Evolutionary conservation across 2,329 filamentous ascomycete genomes (phyloP), one percentile per base, ranked within the genome.

Genomic region (Didymosphaeria variabile): DNA sequence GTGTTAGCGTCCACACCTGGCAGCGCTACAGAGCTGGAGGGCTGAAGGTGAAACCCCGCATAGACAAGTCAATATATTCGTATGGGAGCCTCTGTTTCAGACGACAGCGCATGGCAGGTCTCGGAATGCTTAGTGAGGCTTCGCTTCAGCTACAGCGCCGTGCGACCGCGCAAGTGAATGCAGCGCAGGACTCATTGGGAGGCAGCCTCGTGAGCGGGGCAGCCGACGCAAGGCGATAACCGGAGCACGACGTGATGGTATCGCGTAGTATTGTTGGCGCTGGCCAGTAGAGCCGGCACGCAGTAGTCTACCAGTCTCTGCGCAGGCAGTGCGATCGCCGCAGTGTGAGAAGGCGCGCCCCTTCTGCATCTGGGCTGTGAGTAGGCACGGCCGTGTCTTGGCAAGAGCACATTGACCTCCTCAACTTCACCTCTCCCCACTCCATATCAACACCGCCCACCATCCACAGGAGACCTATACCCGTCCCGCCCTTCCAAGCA

Each of bases 401-500:
- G 67, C 70, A 69, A 69, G 60, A 42, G 58, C 57, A 65, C 62
- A 64, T 61, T 58, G 59, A 55, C 57, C 65, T 61, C 57, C 51
- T 59, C 60, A 44, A 57, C 56, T 49, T 65, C 69, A 49, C 52
- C 55, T 38, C 61, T 68, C 68, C 68, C 66, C 62, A 65, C 67
- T 61, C 64, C 57, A 44, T 66, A 64, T 67, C 71, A 70, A 72
- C 65, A 70, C 69, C 63, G 68, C 66, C 64, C 6, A 64, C 60
- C 64, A 60, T 68, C 66, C 50, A 65, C 60, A 63, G 64, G 57
- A 62, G 55, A 60, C 66, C 56, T 60, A 63, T 63, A 55, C 66
- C 60, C 55, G 65, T 66, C 65, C 65, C 62, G 59, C 61, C 67
- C 63, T 46, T 62, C 63, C 60, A 63, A 55, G 19, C 62, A 56